phyloP scores from a whole-genome alignment of 116 monocot species.

The Cymodocea nodosa region DNA sequence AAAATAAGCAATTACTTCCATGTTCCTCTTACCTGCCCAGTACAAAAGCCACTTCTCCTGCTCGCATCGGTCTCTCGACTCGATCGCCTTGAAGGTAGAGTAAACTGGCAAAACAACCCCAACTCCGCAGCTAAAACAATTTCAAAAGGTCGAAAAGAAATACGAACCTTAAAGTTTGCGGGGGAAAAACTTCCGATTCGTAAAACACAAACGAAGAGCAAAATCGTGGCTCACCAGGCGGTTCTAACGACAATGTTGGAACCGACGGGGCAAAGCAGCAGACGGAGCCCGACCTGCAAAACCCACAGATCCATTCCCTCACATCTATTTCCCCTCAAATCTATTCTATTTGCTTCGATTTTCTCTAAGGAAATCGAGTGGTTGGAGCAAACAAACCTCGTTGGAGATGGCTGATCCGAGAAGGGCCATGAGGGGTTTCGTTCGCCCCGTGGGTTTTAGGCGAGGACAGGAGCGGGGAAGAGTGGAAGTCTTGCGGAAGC shows the following conservation, averaged over 20 bases:
- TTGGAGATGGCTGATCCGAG: too few species aligned
- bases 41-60: constrained; percentile 87
- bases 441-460: too few species aligned
- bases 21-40: constrained; percentile 79
- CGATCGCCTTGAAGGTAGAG: constrained; percentile 95
- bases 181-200: not conserved
- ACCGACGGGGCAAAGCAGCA: constrained; percentile 63
- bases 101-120: constrained; percentile 84
- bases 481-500: too few species aligned
- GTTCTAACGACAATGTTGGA: constrained; percentile 82
- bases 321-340: too few species aligned
- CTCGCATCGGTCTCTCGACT: constrained; percentile 53
- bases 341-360: too few species aligned
- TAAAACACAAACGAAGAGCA: not conserved
- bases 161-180: not conserved
- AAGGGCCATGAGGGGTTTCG: too few species aligned
- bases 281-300: constrained; percentile 71
- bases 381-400: too few species aligned
- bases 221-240: constrained; percentile 52
- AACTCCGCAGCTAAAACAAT: constrained; percentile 67
- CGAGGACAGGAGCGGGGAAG: too few species aligned
- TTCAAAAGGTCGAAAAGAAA: not conserved
- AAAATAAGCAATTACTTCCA: not conserved
- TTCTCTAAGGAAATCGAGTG: too few species aligned
- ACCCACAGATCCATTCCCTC: too few species aligned